A percentile compares a stretch with the other conserved stretches of the same genome.
These are phyloP conservation scores for Echites panduratus DNA, from an alignment of 257 asterid genomes.

Conservation along the genomic window DNA sequence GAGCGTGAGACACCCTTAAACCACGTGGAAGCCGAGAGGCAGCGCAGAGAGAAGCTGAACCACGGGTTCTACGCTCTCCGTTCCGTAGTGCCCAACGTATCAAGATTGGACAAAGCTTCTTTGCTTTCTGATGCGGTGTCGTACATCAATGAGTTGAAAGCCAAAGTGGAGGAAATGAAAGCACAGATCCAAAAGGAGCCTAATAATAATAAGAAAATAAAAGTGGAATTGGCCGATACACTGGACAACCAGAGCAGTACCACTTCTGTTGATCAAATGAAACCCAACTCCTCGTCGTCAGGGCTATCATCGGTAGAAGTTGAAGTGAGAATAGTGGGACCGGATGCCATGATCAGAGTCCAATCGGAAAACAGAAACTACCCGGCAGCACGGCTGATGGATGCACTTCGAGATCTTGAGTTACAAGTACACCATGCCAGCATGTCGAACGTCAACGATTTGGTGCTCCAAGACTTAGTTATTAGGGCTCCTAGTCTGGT, in stretches of 20 bases:
- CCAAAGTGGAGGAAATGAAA: constrained; percentile 52
- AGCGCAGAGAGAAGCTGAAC: constrained; percentile 86
- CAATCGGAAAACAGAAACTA: constrained; percentile 47
- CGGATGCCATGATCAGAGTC: constrained; percentile 68
- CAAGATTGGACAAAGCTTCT: constrained; percentile 78
- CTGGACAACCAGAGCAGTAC: constrained; percentile 42
- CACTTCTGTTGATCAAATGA: constrained; percentile 22
- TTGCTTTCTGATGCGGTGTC: constrained; percentile 75
- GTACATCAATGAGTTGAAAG: constrained; percentile 56
- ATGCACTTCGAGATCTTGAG: constrained; percentile 53
- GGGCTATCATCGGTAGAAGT: constrained; percentile 23
- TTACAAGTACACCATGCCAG: constrained; percentile 71
- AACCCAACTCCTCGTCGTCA: neutral
- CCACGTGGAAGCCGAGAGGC: constrained; percentile 90
- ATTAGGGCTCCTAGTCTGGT: constrained; percentile 39
- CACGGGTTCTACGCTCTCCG: constrained; percentile 72
- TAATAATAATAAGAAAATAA: constrained; percentile 14
- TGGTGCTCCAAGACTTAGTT: constrained; percentile 74
- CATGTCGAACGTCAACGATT: constrained; percentile 53
- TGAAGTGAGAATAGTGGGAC: constrained; percentile 63
- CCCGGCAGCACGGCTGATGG: constrained; percentile 62
- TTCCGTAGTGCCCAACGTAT: constrained; percentile 76
- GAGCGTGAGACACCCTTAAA: constrained; percentile 37
- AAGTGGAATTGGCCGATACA: constrained; percentile 22
- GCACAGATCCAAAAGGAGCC: constrained; percentile 12